phyloP scores from a whole-genome alignment of 805 yeast genomes.

The Myxozyma udenii region DNA sequence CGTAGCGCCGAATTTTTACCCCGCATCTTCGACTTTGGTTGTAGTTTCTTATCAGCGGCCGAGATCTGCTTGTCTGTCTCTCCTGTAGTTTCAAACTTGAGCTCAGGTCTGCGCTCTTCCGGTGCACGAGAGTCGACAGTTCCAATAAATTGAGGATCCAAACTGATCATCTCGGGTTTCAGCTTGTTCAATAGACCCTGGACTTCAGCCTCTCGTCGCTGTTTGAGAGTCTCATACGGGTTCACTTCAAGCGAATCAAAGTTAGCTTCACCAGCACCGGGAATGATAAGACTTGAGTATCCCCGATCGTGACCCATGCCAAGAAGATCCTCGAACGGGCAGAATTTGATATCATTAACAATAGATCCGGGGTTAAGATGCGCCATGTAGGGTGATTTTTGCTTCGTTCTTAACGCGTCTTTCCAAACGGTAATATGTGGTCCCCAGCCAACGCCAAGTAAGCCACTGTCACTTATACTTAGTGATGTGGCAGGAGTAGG shows the following conservation, averaged over 20 bases:
- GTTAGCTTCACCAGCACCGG: conserved; percentile 98
- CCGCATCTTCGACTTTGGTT: conserved; percentile 63
- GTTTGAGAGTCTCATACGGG: conserved; percentile 87
- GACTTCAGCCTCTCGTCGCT: conserved; percentile 91
- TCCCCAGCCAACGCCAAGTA: conserved; percentile 90
- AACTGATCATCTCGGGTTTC: conserved; percentile 85
- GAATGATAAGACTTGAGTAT: conserved; percentile 79
- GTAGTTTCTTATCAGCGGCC: conserved; percentile 51
- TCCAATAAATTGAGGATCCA: conserved; percentile 88
- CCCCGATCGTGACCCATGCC: conserved; percentile 83
- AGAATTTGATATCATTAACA: conserved; percentile 65
- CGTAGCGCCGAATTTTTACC: conserved; percentile 83
- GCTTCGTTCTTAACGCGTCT: conserved; percentile 66
- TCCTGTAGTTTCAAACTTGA: conserved; percentile 41
- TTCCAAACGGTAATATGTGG: conserved; percentile 95
- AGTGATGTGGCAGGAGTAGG: conserved; percentile 85
- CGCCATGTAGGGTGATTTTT: conserved; percentile 85
- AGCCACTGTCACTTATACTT: conserved; percentile 81
- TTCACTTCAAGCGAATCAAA: conserved; percentile 89
- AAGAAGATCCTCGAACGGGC: conserved; percentile 94
- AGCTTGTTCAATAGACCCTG: conserved; percentile 79
- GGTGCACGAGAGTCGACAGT: conserved; percentile 70
- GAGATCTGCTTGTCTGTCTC: conserved; percentile 38
- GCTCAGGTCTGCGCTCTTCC: conserved; percentile 59
- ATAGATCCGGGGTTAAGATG: conserved; percentile 78